Percentiles rank a stretch among this genome's conserved stretches.
Evolutionary conservation across 768 basidiomycete genomes (phyloP).

Genomic region (Termitomyces eurrhizus): DNA sequence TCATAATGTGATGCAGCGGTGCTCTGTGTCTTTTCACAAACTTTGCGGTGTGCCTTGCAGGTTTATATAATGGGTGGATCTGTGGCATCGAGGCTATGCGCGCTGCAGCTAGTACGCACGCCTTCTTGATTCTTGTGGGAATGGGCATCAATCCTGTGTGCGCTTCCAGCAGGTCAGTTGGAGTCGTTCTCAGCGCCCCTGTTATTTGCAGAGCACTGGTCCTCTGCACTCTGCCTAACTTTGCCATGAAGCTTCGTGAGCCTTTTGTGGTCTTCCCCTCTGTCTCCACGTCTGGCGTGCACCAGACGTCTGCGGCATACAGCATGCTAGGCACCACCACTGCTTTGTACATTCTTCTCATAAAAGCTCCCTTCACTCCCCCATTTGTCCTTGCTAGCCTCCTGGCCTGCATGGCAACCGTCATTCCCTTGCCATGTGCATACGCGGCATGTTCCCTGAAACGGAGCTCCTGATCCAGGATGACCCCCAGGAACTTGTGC

Average conservation of each 20-base stretch:
- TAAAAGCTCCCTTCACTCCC: rapidly evolving
- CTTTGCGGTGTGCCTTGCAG: no score
- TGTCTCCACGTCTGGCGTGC: no score
- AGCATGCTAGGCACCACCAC: no score
- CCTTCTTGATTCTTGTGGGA: no score
- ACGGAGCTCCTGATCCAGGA: background rate
- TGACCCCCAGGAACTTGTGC: background rate
- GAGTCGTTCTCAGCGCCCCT: background rate
- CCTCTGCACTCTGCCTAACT: background rate
- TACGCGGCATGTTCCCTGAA: background rate
- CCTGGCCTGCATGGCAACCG: background rate
- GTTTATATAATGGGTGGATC: no score
- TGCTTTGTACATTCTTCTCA: background rate
- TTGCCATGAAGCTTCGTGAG: background rate
- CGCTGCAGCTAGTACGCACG: no score
- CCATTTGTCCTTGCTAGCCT: background rate
- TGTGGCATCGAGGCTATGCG: no score
- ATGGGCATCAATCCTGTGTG: no score
- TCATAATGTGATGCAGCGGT: background rate
- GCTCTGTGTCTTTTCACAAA: no score
- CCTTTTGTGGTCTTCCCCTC: background rate
- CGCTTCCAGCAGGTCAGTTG: background rate
- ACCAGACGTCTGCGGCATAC: no score
- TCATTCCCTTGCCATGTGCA: background rate
- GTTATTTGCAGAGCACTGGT: background rate